Conservation (phyloP, 371 early-diverging fungal genomes). For the Encephalitozoon romaleae region DNA sequence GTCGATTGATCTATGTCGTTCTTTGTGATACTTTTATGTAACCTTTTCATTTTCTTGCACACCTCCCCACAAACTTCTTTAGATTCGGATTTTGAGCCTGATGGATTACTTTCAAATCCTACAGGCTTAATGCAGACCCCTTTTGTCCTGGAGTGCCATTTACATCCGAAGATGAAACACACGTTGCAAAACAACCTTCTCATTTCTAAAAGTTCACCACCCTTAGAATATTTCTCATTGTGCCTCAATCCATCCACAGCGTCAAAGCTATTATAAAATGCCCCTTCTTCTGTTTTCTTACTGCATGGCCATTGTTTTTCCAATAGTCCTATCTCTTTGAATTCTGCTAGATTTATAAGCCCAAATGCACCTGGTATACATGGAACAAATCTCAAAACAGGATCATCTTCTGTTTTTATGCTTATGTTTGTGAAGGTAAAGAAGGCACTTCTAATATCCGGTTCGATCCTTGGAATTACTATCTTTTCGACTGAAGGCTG, state of each 20-base stretch:
- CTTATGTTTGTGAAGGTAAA: conserved; percentile 18
- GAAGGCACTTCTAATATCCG: conserved; percentile 12
- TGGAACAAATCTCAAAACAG: conserved; percentile 43
- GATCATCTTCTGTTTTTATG: conserved; percentile 38
- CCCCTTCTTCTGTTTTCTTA: background rate
- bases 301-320: background rate
- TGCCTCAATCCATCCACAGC: background rate
- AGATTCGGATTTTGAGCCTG: background rate
- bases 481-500: background rate
- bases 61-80: background rate
- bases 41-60: background rate
- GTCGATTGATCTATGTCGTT: background rate
- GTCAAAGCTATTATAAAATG: background rate
- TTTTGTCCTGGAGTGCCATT: conserved; percentile 23
- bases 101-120: background rate
- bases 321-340: background rate
- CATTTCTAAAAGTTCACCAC: background rate
- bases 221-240: background rate
- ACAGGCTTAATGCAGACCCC: background rate
- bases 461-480: conserved; percentile 41
- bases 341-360: background rate
- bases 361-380: background rate
- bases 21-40: background rate
- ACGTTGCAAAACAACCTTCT: conserved; percentile 42
- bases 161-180: conserved; percentile 48